Conservation (phyloP, 2,329 filamentous ascomycete genomes). For the Lasiodiplodia sp. region DNA sequence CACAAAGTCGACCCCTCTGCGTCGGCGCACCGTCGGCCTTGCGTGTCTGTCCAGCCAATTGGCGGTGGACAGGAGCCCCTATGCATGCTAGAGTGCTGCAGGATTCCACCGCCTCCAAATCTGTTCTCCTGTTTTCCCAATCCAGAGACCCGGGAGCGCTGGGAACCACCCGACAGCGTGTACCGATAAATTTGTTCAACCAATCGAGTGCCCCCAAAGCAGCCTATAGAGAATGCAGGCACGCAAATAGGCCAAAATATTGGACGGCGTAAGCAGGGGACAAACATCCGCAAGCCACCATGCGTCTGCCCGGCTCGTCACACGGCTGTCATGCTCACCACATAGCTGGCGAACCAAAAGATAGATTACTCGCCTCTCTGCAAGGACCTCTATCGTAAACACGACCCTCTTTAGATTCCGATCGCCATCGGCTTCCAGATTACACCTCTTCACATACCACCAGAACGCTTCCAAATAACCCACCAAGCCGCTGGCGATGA, state of each 20-base stretch:
- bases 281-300: conserved; percentile 14
- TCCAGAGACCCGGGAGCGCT: neutral
- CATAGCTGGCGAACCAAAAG: conserved; percentile 3
- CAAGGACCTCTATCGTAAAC: conserved; percentile 17
- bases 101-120: conserved; percentile 12
- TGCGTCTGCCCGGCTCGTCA: conserved; percentile 6
- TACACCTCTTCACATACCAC: neutral
- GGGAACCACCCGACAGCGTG: neutral
- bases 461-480: neutral
- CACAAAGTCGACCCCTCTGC: neutral
- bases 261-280: neutral
- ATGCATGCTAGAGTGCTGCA: conserved; percentile 3
- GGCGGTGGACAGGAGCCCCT: conserved; percentile 8
- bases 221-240: conserved; percentile 19
- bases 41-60: conserved; percentile 16
- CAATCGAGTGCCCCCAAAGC: conserved; percentile 7
- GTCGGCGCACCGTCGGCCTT: neutral
- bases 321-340: neutral
- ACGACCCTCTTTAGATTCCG: conserved; percentile 4
- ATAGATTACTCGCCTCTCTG: conserved; percentile 15
- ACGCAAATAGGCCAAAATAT: neutral
- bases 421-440: conserved; percentile 11
- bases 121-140: conserved; percentile 20
- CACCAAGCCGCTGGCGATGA: conserved; percentile 8
- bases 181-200: conserved; percentile 12